Evolutionary conservation across 2,329 filamentous ascomycete genomes (phyloP), one percentile per base, ranked within the genome.

Genomic region (Pseudogymnoascus sp.): DNA sequence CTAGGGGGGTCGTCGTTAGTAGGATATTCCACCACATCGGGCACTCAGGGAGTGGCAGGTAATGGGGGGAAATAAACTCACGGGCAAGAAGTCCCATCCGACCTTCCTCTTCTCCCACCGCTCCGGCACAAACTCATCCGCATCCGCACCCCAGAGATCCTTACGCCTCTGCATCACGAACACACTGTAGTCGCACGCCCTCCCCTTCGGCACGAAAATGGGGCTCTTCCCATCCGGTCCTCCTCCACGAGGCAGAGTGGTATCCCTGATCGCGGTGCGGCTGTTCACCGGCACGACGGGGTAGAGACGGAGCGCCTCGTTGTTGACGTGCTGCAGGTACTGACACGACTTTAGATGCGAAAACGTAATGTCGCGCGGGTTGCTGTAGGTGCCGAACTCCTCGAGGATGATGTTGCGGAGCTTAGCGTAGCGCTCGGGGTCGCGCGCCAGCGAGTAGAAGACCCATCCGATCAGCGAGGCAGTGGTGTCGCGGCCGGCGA

Each of bases 401-500:
- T 70, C 66, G 25, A 80, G 43, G 7, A 80, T 65, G 36, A 74
- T 71, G 14, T 69, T 62, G 6, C 78, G 75, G 25, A 83, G 71
- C 61, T 76, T 78, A 8, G 69, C 63, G 65, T 75, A 80, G 37
- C 78, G 70, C 0, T 64, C 64, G 1, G 71, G 73, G 62, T 80
- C 69, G 28, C 74, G 72, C 1, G 76, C 70, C 12, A 81, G 67
- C n/a, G 71, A 69, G 62, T 74, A 73, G 59, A 81, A 76, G 14
- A 76, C 68, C 76, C 78, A 82, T 8, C 77, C 75, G 1, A 85
- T 70, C 3, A 80, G 75, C 25, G 74, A 75, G 1, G 81, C 81
- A 0, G 81, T 85, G 0, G 82, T 85, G 63, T 86, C 83, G 8
- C 82, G 75, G 1, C 82, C 83, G 0, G 82, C 83, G 1, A 84